These are phyloP conservation scores for Astrothelium subdiscretum DNA, from an alignment of 495 filamentous ascomycete genomes.

Conservation along the genomic window DNA sequence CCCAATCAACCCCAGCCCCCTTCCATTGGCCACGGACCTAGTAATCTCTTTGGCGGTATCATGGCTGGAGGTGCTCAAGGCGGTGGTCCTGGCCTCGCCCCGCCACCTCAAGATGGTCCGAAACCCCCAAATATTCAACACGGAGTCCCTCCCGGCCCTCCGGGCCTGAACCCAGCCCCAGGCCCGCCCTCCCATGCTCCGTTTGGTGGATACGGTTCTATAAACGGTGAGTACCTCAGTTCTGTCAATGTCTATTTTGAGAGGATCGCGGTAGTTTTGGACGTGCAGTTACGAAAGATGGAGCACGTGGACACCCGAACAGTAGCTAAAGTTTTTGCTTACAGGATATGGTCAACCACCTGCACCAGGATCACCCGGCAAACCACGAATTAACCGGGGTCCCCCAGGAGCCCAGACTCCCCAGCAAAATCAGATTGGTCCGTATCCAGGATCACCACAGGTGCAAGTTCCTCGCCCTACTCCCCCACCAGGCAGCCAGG, in stretches of 20 bases:
- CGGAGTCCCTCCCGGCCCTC: constrained; percentile 26
- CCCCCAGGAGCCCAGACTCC: constrained; percentile 73
- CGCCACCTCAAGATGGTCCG: constrained; percentile 59
- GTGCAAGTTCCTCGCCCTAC: constrained; percentile 75
- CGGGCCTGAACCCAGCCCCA: constrained; percentile 27
- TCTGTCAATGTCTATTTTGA: constrained; percentile 3
- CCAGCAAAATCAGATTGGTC: constrained; percentile 70
- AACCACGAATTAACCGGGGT: constrained; percentile 40
- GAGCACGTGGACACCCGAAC: constrained; percentile 3
- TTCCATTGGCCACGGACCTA: constrained; percentile 79
- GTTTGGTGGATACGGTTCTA: constrained; percentile 38
- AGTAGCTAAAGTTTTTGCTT: constrained; percentile 5
- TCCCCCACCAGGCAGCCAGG: constrained; percentile 46
- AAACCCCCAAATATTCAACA: constrained; percentile 34
- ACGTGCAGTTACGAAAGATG: too few relatives aligned
- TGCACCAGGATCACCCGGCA: constrained; percentile 76
- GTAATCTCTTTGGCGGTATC: constrained; percentile 86
- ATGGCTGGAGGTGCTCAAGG: constrained; percentile 84
- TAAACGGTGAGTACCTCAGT: constrained; percentile 46
- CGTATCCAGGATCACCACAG: constrained; percentile 86
- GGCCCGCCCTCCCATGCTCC: constrained; percentile 26
- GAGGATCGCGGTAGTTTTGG: too few relatives aligned
- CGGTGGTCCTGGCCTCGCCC: constrained; percentile 74
- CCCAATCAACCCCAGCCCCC: constrained; percentile 73
- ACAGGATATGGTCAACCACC: constrained; percentile 57